A percentile compares a stretch with the other conserved stretches of the same genome.
These are phyloP conservation scores for Penicillium chermesinum DNA, from an alignment of 495 filamentous ascomycete genomes.

Conservation along the genomic window DNA sequence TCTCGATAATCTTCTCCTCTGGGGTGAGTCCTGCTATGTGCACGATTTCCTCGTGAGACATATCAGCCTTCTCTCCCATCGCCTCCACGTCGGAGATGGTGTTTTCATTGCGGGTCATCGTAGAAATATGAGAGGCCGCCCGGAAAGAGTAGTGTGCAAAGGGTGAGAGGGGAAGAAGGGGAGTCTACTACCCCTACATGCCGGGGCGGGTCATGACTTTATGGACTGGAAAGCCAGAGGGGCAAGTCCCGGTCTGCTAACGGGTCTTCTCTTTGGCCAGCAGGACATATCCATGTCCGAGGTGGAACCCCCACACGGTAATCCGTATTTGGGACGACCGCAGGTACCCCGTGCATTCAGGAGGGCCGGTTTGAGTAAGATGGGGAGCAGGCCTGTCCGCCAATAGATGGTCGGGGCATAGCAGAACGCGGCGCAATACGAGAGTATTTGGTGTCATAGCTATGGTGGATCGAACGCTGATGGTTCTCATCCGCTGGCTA, in stretches of 20 bases:
- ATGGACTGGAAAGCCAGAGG: not conserved
- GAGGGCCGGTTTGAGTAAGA: not conserved
- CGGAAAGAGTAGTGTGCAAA: not conserved
- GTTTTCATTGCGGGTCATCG: slow-evolving; percentile 16
- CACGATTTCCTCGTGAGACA: slow-evolving; percentile 40
- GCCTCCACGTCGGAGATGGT: slow-evolving; percentile 34
- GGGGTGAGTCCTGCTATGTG: slow-evolving; percentile 35
- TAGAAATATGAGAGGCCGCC: not conserved
- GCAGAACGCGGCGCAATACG: not conserved
- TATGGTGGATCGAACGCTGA: not conserved
- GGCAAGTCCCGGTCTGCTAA: not conserved
- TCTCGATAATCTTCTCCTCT: slow-evolving; percentile 44
- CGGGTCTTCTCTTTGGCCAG: not conserved
- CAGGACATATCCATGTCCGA: not conserved
- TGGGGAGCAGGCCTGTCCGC: not conserved
- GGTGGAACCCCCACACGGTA: not conserved
- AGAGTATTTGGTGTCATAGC: not conserved
- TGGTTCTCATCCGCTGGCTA: not conserved
- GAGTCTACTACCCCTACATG: not conserved
- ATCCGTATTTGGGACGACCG: not conserved
- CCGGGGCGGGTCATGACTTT: not conserved
- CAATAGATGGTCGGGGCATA: not conserved
- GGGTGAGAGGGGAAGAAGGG: not conserved
- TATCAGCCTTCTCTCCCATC: slow-evolving; percentile 36
- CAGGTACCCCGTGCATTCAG: not conserved